Evolutionary conservation across 2,329 filamentous ascomycete species (phyloP).

Genomic region (Ambrosiella beaveri): DNA sequence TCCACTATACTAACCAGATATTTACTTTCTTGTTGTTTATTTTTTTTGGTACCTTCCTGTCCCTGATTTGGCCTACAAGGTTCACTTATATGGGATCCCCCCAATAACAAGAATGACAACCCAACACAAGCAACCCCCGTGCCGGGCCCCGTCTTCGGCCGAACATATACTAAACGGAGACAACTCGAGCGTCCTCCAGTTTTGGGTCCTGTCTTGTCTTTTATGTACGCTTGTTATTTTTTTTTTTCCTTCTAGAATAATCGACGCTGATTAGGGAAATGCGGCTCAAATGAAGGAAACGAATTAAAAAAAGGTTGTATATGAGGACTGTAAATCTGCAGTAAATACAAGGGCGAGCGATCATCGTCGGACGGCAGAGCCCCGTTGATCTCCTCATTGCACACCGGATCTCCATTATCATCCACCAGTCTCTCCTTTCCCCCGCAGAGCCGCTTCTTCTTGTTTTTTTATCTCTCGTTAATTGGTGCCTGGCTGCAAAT

Average conservation of each 20-base stretch:
- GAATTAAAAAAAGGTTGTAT: no score
- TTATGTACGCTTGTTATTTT: not conserved
- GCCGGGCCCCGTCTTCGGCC: not conserved
- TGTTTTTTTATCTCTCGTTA: no score
- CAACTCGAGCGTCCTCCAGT: not conserved
- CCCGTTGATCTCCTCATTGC: no score
- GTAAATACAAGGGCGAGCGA: no score
- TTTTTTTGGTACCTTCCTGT: not conserved
- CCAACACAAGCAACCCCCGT: not conserved
- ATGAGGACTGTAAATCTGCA: no score
- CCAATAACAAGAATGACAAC: not conserved
- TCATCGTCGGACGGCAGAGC: no score
- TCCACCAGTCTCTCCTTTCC: no score
- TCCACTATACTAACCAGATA: not conserved
- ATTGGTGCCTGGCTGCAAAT: no score
- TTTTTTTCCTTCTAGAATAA: not conserved
- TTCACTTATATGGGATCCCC: not conserved
- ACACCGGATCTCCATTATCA: no score
- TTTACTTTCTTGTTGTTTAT: not conserved
- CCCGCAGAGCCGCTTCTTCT: no score
- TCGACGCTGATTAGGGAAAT: not conserved
- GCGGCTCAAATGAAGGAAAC: no score
- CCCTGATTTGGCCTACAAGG: not conserved
- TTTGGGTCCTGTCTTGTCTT: no score
- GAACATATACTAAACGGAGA: not conserved